Evolutionary conservation across 2,329 filamentous ascomycete species (phyloP).

Genomic region (Bertia moriformis): DNA sequence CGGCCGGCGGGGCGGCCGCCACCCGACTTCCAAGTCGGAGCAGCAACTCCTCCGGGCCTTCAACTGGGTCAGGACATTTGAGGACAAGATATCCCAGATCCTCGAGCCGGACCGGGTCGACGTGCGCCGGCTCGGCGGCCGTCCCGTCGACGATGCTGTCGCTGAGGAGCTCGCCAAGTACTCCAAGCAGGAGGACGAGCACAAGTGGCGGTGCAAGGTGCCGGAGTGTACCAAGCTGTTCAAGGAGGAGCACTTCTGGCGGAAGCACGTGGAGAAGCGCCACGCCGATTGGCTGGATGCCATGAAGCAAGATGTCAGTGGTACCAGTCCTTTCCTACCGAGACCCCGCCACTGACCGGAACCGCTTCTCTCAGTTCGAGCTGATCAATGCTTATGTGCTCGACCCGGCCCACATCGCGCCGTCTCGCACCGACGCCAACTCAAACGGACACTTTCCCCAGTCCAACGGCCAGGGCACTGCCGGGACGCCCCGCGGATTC

Average conservation of each 20-base stretch:
- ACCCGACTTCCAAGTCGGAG: slow-evolving; percentile 61
- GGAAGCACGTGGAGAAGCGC: slow-evolving; percentile 93
- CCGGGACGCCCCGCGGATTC: slow-evolving; percentile 82
- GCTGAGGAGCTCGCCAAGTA: slow-evolving; percentile 75
- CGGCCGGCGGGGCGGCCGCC: slow-evolving; percentile 60
- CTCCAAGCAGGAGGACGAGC: slow-evolving; percentile 93
- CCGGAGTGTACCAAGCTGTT: slow-evolving; percentile 93
- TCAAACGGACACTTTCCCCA: slow-evolving; percentile 91
- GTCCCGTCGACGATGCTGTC: slow-evolving; percentile 69
- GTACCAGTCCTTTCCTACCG: background rate
- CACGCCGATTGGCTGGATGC: slow-evolving; percentile 76
- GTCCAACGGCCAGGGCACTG: slow-evolving; percentile 57
- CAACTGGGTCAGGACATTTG: slow-evolving; percentile 98
- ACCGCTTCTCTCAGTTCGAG: slow-evolving; percentile 44
- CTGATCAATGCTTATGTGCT: slow-evolving; percentile 89
- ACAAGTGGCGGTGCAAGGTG: slow-evolving; percentile 92
- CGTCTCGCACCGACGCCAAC: slow-evolving; percentile 82
- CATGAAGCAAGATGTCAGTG: slow-evolving; percentile 68
- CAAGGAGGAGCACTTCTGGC: slow-evolving; percentile 94
- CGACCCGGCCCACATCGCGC: slow-evolving; percentile 86
- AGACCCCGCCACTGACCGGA: slow-evolving; percentile 14
- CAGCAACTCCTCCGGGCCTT: slow-evolving; percentile 87
- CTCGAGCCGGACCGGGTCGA: slow-evolving; percentile 81
- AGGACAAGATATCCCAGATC: slow-evolving; percentile 88
- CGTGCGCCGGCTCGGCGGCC: slow-evolving; percentile 78